Percentiles rank a stretch among this genome's conserved stretches.
phyloP scores from a whole-genome alignment of 176 grass and related monocot genomes.

The Lolium multiflorum region DNA sequence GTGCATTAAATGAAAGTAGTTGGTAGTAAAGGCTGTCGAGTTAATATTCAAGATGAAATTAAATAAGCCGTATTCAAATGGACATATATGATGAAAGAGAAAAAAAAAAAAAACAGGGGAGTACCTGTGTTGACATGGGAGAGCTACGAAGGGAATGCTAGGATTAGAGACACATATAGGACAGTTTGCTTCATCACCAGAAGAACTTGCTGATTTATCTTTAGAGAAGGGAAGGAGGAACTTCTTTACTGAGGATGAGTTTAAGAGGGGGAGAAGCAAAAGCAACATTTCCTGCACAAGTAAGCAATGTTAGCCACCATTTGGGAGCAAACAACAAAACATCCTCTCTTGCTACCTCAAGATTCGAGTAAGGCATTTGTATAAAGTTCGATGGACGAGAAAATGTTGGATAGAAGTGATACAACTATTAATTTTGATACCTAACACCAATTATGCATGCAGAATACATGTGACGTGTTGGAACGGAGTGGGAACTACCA shows the following conservation, averaged over 20 bases:
- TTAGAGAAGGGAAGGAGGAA: slow-evolving; percentile 94
- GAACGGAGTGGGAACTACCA: background rate
- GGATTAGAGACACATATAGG: slow-evolving; percentile 77
- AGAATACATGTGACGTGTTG: slow-evolving; percentile 2
- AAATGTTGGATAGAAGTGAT: slow-evolving; percentile 27
- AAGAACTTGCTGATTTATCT: slow-evolving; percentile 72
- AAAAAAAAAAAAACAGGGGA: background rate
- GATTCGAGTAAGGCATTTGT: background rate
- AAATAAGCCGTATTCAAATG: background rate
- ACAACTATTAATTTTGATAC: slow-evolving; percentile 4
- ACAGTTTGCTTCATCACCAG: slow-evolving; percentile 76
- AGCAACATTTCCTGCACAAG: slow-evolving; percentile 98
- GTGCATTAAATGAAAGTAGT: background rate
- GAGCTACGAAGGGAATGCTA: slow-evolving; percentile 82
- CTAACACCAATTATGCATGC: slow-evolving; percentile 3
- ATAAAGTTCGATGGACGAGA: slow-evolving; percentile 9
- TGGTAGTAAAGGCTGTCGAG: background rate
- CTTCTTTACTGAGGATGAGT: slow-evolving; percentile 88
- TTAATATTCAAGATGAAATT: slow-evolving; percentile 20
- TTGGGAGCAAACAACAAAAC: background rate
- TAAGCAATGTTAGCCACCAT: slow-evolving; percentile 23
- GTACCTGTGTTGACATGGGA: slow-evolving; percentile 96
- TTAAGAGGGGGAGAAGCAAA: slow-evolving; percentile 94
- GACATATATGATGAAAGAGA: slow-evolving; percentile 14
- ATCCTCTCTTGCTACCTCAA: background rate